Evolutionary conservation across 1,284 basidiomycete genomes (phyloP), one percentile per base, ranked within the genome.

Genomic region (Xanthoconium separans): DNA sequence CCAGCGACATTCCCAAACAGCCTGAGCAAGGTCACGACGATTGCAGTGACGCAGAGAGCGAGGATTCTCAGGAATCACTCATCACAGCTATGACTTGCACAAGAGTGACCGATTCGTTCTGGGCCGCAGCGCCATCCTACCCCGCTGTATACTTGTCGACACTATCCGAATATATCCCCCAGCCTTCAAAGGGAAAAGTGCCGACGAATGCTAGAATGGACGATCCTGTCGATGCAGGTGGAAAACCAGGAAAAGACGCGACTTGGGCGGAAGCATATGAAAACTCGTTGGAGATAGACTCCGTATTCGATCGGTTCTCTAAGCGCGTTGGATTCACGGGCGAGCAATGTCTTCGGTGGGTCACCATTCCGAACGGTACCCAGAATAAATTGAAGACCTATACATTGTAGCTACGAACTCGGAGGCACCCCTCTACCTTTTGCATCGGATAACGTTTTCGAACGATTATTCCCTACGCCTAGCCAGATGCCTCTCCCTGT

Each of bases 231-330:
- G 77, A 76, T 31, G 67, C 67, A n/a, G 71, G 70, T 37, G 67
- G 63, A 30, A 76, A 76, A 58, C 71, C 71, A 12, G 68, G 70
- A 50, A 81, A 79, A 51, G 77, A 77, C 46, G 68, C 74, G 8
- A 74, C 71, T 2, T 91, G 86, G 87, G 71, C 74, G 10, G 91
- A 94, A 68, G 75, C 78, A 15, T 94, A 91, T 63, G 91, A 93
- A 69, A 84, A 89, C 64, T 89, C 89, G 33, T 66, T 87, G 50
- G 77, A 87, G 31, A 76, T 89, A 30, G 91, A 94, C 67, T 80
- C 82, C 46, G 80, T 88, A 2, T 94, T 94, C 66, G 84, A 91
- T 59, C 77, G 81, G n/a, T 94, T 94, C 66, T 82, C 80, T 47
- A 82, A 83, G 64, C 77, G 89, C 29, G 83, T 88, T 12, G 77